Conservation (phyloP, 2,329 filamentous ascomycete genomes). For the Mollisiaceae sp. region DNA sequence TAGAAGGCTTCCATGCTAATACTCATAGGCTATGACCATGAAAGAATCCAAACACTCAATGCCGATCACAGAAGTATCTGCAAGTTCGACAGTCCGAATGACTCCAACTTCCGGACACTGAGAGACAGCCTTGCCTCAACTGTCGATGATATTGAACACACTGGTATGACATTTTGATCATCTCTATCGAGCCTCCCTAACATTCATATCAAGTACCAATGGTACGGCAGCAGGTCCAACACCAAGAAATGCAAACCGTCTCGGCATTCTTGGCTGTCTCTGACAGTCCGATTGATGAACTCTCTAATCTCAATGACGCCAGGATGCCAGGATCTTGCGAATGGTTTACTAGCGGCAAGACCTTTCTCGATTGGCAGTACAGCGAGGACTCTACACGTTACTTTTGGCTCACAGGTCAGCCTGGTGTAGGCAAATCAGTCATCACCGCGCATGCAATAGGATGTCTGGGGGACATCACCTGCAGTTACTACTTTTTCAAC, state of each 20-base stretch:
- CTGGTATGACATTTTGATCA: not conserved
- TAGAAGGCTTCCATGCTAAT: not conserved
- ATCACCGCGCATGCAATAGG: not conserved
- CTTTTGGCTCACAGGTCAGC: conserved; percentile 1
- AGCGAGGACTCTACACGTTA: not conserved
- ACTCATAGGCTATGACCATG: not conserved
- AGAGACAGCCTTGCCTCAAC: not conserved
- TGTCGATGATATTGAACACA: not conserved
- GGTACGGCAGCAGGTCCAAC: not conserved
- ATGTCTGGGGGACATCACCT: not conserved
- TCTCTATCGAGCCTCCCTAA: not conserved
- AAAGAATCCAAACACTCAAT: not conserved
- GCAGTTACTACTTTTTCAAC: conserved; percentile 8
- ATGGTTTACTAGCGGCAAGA: not conserved
- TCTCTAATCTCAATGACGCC: not conserved
- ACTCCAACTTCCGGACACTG: not conserved
- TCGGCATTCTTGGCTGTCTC: not conserved
- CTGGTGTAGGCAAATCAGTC: conserved; percentile 6
- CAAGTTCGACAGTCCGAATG: not conserved
- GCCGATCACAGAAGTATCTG: not conserved
- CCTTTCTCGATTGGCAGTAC: not conserved
- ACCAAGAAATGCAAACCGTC: not conserved
- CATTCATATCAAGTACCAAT: not conserved
- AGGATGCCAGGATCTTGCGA: not conserved
- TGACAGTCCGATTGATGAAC: not conserved